A percentile compares a stretch with the other conserved stretches of the same genome.
Conservation (phyloP, 768 basidiomycete genomes). For the Collybiopsis luxurians region DNA sequence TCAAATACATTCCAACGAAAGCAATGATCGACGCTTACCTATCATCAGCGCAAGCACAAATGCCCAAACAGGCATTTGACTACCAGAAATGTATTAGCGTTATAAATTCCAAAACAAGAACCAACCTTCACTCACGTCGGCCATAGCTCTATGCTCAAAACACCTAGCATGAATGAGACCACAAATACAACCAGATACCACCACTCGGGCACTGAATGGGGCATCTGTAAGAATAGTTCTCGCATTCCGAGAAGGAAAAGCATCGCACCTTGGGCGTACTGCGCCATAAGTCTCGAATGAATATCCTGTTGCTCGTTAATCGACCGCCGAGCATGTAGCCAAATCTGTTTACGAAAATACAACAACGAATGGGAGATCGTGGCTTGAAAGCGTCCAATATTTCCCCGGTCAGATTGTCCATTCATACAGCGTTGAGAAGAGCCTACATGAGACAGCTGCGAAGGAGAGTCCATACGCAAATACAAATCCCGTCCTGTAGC, state of each 20-base stretch:
- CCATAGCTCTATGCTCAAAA: constrained; percentile 62
- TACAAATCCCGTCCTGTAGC: constrained; percentile 47
- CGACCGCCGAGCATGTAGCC: constrained; percentile 44
- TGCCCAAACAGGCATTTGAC: constrained; percentile 65
- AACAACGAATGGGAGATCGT: constrained; percentile 20
- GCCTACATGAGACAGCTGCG: constrained; percentile 58
- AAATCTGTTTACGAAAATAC: constrained; percentile 53
- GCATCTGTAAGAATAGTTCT: no score
- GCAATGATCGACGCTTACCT: constrained; percentile 23
- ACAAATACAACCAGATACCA: constrained; percentile 40
- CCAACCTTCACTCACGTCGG: constrained; percentile 34
- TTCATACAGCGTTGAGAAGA: background rate
- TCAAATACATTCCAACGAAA: background rate
- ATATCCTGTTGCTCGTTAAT: constrained; percentile 57
- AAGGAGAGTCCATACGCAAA: constrained; percentile 58
- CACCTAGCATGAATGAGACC: constrained; percentile 57
- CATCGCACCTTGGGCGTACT: constrained; percentile 39
- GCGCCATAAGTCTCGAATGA: constrained; percentile 56
- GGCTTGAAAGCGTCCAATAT: no score
- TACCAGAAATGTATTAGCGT: background rate
- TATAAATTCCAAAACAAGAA: constrained; percentile 19
- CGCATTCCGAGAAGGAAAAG: background rate
- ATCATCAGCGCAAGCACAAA: constrained; percentile 50
- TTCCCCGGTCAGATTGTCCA: constrained; percentile 2
- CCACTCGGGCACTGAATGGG: constrained; percentile 67